Percentiles rank a stretch among this genome's conserved stretches.
Conservation (phyloP, 2,329 filamentous ascomycete species). For the Trichophyton schoenleinii region DNA sequence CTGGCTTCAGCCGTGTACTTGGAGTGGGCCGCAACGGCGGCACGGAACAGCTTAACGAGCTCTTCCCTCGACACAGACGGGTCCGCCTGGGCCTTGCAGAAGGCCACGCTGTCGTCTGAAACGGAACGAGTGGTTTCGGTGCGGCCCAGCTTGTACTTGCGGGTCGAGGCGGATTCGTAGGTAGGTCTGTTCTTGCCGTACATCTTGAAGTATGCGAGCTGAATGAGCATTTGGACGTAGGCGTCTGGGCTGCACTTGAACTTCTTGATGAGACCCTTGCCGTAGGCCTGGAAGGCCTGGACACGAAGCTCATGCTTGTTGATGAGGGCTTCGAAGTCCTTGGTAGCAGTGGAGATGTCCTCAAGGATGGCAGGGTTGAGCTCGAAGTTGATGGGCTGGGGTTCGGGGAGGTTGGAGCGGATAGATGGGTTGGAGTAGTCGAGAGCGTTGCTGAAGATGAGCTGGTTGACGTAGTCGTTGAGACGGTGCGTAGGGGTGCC, state of each 20-base stretch:
- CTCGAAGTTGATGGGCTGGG: constrained; percentile 63
- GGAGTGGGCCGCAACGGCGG: constrained; percentile 67
- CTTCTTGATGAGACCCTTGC: constrained; percentile 97
- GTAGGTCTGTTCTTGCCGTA: constrained; percentile 95
- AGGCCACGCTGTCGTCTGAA: constrained; percentile 80
- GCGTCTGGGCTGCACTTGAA: constrained; percentile 97
- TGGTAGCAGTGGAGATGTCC: constrained; percentile 65
- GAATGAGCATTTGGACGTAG: constrained; percentile 97
- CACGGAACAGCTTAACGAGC: constrained; percentile 63
- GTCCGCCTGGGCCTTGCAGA: constrained; percentile 78
- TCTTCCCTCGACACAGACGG: constrained; percentile 49
- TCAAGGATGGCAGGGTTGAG: constrained; percentile 59
- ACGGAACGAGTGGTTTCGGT: constrained; percentile 93
- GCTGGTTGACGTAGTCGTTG: constrained; percentile 85
- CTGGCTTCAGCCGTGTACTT: constrained; percentile 84
- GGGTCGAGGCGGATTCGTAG: constrained; percentile 89
- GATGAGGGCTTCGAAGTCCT: constrained; percentile 72
- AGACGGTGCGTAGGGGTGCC: constrained; percentile 92
- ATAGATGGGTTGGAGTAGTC: constrained; percentile 69
- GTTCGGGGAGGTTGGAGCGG: constrained; percentile 74
- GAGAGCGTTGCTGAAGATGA: constrained; percentile 89
- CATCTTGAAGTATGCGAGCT: constrained; percentile 97
- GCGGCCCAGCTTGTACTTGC: constrained; percentile 89
- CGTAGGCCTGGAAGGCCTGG: constrained; percentile 92
- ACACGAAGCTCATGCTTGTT: constrained; percentile 80